phyloP scores from a whole-genome alignment of 768 basidiomycete genomes.

The Xerocomus spinulosus region DNA sequence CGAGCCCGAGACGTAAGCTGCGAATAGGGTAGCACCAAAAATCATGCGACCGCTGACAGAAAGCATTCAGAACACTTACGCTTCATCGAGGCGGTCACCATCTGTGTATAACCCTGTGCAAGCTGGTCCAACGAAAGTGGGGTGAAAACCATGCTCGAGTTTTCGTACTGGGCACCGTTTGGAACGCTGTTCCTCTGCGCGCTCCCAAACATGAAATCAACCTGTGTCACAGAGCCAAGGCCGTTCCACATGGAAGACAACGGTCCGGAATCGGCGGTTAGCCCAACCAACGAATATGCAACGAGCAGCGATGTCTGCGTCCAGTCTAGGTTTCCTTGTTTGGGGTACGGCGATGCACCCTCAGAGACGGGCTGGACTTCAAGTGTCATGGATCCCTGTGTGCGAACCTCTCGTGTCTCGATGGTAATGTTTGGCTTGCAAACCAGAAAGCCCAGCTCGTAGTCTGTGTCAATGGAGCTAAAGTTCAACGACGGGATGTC shows the following conservation, averaged over 20 bases:
- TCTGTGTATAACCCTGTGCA: slow-evolving; percentile 4
- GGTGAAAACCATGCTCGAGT: not conserved
- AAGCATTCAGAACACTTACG: slow-evolving; percentile 4
- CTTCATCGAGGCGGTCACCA: slow-evolving; percentile 15
- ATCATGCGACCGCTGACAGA: not conserved
- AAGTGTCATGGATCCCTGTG: slow-evolving; percentile 11
- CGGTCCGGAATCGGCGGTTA: slow-evolving; percentile 10
- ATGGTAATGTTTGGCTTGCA: slow-evolving; percentile 23
- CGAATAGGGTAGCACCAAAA: not conserved
- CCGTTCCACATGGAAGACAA: slow-evolving; percentile 1
- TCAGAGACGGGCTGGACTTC: slow-evolving; percentile 6
- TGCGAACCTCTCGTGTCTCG: slow-evolving; percentile 20
- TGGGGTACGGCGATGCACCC: not conserved
- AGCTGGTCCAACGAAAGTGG: slow-evolving; percentile 9
- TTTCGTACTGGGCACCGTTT: not conserved
- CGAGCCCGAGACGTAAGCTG: slow-evolving; percentile 11
- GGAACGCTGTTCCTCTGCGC: slow-evolving; percentile 5
- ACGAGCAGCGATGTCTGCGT: slow-evolving; percentile 12
- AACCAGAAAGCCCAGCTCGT: slow-evolving; percentile 17
- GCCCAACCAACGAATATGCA: slow-evolving; percentile 5
- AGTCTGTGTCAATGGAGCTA: slow-evolving; percentile 11
- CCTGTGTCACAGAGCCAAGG: slow-evolving; percentile 12
- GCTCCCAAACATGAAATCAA: slow-evolving; percentile 6
- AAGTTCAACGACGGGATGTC: slow-evolving; percentile 9
- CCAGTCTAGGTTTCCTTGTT: slow-evolving; percentile 16